phyloP scores from a whole-genome alignment of 2,329 filamentous ascomycete species.

The Acrodontium crateriforme region DNA sequence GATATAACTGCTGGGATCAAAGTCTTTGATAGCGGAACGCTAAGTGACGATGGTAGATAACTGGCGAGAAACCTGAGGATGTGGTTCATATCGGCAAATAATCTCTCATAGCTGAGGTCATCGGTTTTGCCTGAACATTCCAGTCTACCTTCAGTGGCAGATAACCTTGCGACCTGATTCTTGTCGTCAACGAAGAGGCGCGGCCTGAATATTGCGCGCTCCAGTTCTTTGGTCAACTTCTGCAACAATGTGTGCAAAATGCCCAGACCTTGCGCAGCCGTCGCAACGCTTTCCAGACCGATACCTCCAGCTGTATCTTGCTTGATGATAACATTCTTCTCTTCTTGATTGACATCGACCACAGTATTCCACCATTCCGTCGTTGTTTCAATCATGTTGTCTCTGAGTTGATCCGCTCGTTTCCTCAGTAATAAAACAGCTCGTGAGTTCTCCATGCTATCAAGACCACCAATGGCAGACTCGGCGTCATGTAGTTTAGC shows the following conservation, averaged over 20 bases:
- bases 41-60: slow-evolving; percentile 35
- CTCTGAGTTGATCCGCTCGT: slow-evolving; percentile 52
- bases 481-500: slow-evolving; percentile 35
- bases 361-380: slow-evolving; percentile 58
- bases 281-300: slow-evolving; percentile 8
- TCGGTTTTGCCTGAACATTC: slow-evolving; percentile 10
- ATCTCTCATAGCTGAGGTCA: slow-evolving; percentile 16
- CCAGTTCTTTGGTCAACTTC: slow-evolving; percentile 17
- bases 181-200: slow-evolving; percentile 11
- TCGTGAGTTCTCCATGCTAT: slow-evolving; percentile 47
- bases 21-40: slow-evolving; percentile 46
- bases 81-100: slow-evolving; percentile 30
- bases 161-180: slow-evolving; percentile 8
- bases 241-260: slow-evolving; percentile 14
- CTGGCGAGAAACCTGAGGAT: slow-evolving; percentile 39
- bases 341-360: slow-evolving; percentile 46
- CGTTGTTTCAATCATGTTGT: slow-evolving; percentile 51
- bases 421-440: slow-evolving; percentile 51
- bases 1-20: slow-evolving; percentile 58
- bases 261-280: slow-evolving; percentile 10
- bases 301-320: slow-evolving; percentile 26
- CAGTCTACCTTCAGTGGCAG: neutral
- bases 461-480: slow-evolving; percentile 44
- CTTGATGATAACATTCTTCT: slow-evolving; percentile 43
- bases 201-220: slow-evolving; percentile 16